These are phyloP conservation scores for Carex arenaria DNA, from an alignment of 202 grass and related monocot genomes.

Conservation along the genomic window DNA sequence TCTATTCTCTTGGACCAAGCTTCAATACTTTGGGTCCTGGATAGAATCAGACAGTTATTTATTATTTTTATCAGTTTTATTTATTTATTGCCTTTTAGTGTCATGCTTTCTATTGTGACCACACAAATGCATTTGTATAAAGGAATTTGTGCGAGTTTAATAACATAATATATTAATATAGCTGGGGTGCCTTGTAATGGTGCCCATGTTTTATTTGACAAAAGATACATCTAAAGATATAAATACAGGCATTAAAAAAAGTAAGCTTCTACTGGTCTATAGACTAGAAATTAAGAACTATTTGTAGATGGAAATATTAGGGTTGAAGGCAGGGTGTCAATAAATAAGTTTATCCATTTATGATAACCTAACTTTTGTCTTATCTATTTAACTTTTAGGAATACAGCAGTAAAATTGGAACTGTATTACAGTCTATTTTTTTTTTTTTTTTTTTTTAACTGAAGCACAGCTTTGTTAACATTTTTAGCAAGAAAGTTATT, in stretches of 20 bases:
- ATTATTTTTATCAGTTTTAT: neutral
- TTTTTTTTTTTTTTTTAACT: too few species aligned
- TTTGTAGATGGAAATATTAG: too few species aligned
- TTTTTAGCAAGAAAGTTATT: neutral
- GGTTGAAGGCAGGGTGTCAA: too few species aligned
- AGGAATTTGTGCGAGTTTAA: neutral
- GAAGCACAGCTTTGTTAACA: neutral
- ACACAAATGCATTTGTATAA: neutral
- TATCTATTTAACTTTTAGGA: neutral
- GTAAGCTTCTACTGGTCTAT: too few species aligned
- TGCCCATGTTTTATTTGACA: too few species aligned
- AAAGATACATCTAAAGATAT: too few species aligned
- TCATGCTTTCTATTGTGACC: neutral
- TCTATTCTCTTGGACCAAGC: slow-evolving; percentile 6
- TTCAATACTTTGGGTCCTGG: slow-evolving; percentile 17
- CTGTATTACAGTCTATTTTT: neutral
- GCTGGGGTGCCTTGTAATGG: neutral
- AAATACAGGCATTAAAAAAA: too few species aligned
- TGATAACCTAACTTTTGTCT: too few species aligned
- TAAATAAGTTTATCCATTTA: too few species aligned
- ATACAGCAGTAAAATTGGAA: neutral
- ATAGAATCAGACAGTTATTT: neutral
- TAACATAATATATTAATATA: neutral
- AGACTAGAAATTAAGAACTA: too few species aligned
- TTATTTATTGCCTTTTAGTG: neutral